These are phyloP conservation scores for Lasiodiplodia hormozganensis DNA, from an alignment of 2,329 filamentous ascomycete genomes.

Conservation along the genomic window DNA sequence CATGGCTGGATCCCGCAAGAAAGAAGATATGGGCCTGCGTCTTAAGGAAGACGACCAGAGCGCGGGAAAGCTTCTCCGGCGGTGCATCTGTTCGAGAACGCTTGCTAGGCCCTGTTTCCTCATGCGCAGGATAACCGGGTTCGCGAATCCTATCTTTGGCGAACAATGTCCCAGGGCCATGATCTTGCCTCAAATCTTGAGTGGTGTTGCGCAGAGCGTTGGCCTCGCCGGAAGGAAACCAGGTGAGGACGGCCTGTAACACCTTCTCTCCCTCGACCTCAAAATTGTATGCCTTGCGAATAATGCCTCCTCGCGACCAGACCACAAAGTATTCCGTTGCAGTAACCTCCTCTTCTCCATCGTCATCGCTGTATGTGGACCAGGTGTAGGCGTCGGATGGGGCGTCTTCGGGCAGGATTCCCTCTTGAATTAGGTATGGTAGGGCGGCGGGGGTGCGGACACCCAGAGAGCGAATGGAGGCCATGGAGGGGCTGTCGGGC, in stretches of 20 bases:
- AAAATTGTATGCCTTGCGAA: slow-evolving; percentile 86
- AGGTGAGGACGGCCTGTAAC: slow-evolving; percentile 83
- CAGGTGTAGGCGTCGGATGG: slow-evolving; percentile 74
- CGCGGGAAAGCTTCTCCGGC: slow-evolving; percentile 48
- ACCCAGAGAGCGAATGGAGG: slow-evolving; percentile 87
- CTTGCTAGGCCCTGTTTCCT: slow-evolving; percentile 26
- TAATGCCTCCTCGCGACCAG: slow-evolving; percentile 86
- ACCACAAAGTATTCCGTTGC: slow-evolving; percentile 78
- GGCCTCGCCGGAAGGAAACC: slow-evolving; percentile 66
- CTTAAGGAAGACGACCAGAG: slow-evolving; percentile 88
- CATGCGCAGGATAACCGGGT: slow-evolving; percentile 20
- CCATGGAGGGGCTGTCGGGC: slow-evolving; percentile 66
- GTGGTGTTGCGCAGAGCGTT: slow-evolving; percentile 11
- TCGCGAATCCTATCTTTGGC: slow-evolving; percentile 41
- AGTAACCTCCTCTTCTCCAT: slow-evolving; percentile 70
- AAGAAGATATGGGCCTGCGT: slow-evolving; percentile 95
- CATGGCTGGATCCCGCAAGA: slow-evolving; percentile 83
- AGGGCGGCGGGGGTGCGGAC: slow-evolving; percentile 87
- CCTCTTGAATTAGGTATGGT: slow-evolving; percentile 81
- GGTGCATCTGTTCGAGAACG: slow-evolving; percentile 34
- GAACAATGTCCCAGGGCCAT: slow-evolving; percentile 18
- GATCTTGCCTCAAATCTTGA: slow-evolving; percentile 9
- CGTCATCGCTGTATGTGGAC: slow-evolving; percentile 64
- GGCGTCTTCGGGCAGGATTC: slow-evolving; percentile 73
- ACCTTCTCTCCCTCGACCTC: slow-evolving; percentile 86